Percentiles rank a stretch among this genome's conserved stretches.
Evolutionary conservation across 495 filamentous ascomycete species (phyloP).

Genomic region (Lichenothelia convexa): DNA sequence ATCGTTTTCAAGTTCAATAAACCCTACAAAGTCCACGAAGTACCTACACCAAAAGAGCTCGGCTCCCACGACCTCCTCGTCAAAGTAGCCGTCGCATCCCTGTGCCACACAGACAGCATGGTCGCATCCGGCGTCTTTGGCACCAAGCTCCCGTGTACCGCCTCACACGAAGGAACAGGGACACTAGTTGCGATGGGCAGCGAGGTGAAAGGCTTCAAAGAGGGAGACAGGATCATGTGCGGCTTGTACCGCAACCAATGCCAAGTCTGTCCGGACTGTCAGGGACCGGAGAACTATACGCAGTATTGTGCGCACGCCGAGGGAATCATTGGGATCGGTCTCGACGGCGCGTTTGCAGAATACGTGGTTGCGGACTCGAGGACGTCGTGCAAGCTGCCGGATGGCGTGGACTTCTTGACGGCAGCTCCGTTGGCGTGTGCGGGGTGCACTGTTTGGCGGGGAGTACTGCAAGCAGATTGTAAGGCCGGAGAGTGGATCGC

Average conservation of each 20-base stretch:
- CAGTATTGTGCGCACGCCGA: conserved; percentile 30
- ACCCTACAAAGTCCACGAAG: conserved; percentile 30
- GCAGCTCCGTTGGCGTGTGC: conserved; percentile 41
- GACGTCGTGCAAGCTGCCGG: conserved; percentile 26
- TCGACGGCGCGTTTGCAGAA: conserved; percentile 34
- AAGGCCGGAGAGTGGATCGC: conserved; percentile 29
- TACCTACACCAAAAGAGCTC: conserved; percentile 29
- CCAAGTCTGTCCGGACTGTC: conserved; percentile 30
- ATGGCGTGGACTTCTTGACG: conserved; percentile 26
- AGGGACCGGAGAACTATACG: conserved; percentile 20
- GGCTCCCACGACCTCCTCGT: conserved; percentile 33
- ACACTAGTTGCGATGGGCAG: conserved; percentile 32
- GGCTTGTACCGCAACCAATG: conserved; percentile 30
- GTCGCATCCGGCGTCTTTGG: conserved; percentile 26
- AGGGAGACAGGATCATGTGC: conserved; percentile 33
- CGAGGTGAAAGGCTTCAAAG: conserved; percentile 23
- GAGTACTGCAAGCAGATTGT: conserved; percentile 26
- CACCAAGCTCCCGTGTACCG: conserved; percentile 30
- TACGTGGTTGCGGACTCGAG: conserved; percentile 32
- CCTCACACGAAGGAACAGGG: conserved; percentile 40
- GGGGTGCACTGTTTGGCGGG: conserved; percentile 34
- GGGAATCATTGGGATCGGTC: conserved; percentile 25
- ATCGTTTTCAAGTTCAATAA: conserved; percentile 21
- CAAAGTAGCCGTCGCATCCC: conserved; percentile 37
- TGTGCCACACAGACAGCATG: conserved; percentile 45